Evolutionary conservation across 148 eudicot genomes (phyloP).

Genomic region (Talinum fruticosum): DNA sequence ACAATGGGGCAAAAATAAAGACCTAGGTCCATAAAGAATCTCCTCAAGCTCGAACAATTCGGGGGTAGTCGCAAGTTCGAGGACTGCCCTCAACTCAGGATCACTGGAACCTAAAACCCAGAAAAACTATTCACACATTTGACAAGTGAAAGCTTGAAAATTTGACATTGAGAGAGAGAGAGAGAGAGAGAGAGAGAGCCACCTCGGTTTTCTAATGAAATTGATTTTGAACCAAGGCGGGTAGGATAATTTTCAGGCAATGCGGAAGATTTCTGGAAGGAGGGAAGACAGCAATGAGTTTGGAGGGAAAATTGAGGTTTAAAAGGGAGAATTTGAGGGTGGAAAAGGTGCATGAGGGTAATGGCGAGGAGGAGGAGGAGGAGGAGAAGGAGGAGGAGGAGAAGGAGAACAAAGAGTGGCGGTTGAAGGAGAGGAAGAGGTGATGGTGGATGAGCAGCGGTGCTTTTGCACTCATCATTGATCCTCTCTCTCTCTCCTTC

Average conservation of each 20-base stretch:
- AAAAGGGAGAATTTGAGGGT: not conserved
- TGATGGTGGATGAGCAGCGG: not conserved
- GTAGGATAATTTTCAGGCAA: not conserved
- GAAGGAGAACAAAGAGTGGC: not conserved
- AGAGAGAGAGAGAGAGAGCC: not conserved
- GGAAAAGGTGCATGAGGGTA: constrained; percentile 5
- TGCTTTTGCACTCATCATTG: constrained; percentile 6
- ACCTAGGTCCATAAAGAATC: constrained; percentile 90
- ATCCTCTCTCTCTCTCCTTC: not conserved
- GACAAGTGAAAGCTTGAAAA: not conserved
- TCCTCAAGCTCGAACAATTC: constrained; percentile 73
- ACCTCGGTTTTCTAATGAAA: constrained; percentile 8
- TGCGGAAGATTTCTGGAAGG: not conserved
- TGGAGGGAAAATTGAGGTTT: constrained; percentile 16
- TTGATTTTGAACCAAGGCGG: not conserved
- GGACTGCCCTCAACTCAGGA: constrained; percentile 71
- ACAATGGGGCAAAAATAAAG: not conserved
- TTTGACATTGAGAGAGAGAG: not conserved
- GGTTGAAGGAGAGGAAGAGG: not conserved
- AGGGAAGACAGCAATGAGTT: not conserved
- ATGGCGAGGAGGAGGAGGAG: not conserved
- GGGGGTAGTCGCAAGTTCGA: constrained; percentile 73
- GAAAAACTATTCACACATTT: not conserved
- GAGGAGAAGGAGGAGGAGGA: constrained; percentile 2
- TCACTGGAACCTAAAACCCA: constrained; percentile 40